Percentiles rank a stretch among this genome's conserved stretches.
phyloP scores from a whole-genome alignment of 495 filamentous ascomycete species.

The Daldinia decipiens region DNA sequence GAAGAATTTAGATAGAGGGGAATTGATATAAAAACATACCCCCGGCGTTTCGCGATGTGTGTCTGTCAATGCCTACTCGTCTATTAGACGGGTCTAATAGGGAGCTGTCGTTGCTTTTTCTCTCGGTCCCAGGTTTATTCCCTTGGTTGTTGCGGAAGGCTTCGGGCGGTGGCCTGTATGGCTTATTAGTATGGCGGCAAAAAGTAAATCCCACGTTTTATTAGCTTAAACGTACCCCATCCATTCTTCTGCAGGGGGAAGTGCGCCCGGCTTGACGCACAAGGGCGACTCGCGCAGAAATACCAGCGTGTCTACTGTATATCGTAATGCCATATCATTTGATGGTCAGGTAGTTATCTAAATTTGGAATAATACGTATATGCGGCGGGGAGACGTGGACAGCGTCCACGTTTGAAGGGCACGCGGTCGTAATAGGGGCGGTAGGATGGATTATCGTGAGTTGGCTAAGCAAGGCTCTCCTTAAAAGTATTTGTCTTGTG shows the following conservation, averaged over 20 bases:
- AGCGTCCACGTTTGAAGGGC: slow-evolving; percentile 4
- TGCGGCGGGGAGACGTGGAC: background rate
- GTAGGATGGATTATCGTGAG: background rate
- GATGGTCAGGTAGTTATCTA: slow-evolving; percentile 10
- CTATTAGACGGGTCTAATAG: slow-evolving; percentile 62
- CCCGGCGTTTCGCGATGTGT: slow-evolving; percentile 67
- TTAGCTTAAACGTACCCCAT: slow-evolving; percentile 79
- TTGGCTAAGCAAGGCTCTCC: slow-evolving; percentile 13
- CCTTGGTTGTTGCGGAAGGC: slow-evolving; percentile 52
- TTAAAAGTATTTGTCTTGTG: slow-evolving; percentile 21
- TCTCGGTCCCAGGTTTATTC: slow-evolving; percentile 54
- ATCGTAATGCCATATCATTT: slow-evolving; percentile 66
- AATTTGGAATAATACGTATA: background rate
- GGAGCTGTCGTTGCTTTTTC: slow-evolving; percentile 54
- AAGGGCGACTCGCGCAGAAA: slow-evolving; percentile 83
- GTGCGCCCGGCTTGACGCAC: slow-evolving; percentile 78
- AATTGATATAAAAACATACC: slow-evolving; percentile 45
- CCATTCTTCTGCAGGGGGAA: slow-evolving; percentile 96
- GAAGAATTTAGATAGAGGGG: slow-evolving; percentile 22
- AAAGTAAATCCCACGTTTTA: background rate
- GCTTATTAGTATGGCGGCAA: slow-evolving; percentile 32
- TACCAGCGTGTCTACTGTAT: slow-evolving; percentile 82
- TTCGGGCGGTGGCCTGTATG: slow-evolving; percentile 55
- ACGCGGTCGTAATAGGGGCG: background rate
- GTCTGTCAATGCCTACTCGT: slow-evolving; percentile 70